Base-by-base conservation (phyloP, 768 basidiomycete species). In the Calocera cornea region DNA sequence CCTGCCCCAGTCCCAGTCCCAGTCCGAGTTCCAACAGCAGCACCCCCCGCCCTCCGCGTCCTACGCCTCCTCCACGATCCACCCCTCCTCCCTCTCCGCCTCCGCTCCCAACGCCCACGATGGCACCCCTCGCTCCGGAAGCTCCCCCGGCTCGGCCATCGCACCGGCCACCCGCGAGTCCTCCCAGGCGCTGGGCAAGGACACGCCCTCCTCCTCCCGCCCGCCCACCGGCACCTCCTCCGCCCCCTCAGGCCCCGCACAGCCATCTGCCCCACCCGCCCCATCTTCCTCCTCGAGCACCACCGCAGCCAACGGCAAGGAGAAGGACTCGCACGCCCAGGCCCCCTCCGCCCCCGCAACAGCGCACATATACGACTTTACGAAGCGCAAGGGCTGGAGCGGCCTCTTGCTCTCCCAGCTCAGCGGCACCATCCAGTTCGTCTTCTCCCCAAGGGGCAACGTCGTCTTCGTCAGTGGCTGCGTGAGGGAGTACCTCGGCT, bases 371-470 rank as follows among this genome's bases (percentile, higher is more conserved):
- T 93, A 86, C 72, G 92, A 94, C 75, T 94, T 93, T 75, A 90
- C 89, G 0, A 91, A 90, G 73, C 80, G 91, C 67, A 92, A 92
- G 74, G 82, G 87, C 66, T 94, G 92, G 92, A 87, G 86, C 19
- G 91, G 93, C 74, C 79, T 94, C 16, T 80, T 92, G 29, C 77
- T 89, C 68, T 81, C 84, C 0, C 92, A 92, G 74, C 82, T 91
- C 34, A 84, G 87, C 34, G 91, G 91, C 69, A 85, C 83, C 19
- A 81, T 89, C 73, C 78, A 84, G 36, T 80, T 94, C 72, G 78
- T 92, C 50, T 80, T 91, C 68, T 89, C 87, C 31, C 77, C 77
- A n/a, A 72, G 80, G 10, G 82, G 82, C 72, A 84, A 82, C 69
- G 81, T 92, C 34, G 81, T 88, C 69, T 90, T 86, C 75, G 89